These are phyloP conservation scores for Botrytis paeoniae DNA, from an alignment of 2,329 filamentous ascomycete genomes.

Conservation along the genomic window DNA sequence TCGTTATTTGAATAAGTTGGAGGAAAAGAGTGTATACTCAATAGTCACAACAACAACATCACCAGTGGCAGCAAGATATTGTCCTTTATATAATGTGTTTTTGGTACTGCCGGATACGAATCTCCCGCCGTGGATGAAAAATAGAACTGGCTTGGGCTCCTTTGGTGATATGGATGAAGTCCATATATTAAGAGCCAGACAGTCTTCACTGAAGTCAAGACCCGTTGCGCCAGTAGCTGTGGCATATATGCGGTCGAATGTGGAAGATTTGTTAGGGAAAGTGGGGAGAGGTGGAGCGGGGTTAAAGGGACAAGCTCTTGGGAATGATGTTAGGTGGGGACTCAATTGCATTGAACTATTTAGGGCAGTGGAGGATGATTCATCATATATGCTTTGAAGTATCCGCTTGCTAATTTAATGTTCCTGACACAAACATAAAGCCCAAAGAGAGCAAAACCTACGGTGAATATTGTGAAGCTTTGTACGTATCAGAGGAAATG, in stretches of 20 bases:
- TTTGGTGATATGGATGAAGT: conserved; percentile 36
- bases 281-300: background rate
- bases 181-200: conserved; percentile 42
- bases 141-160: conserved; percentile 42
- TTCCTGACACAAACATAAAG: background rate
- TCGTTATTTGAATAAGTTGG: too few species aligned
- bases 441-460: conserved; percentile 1
- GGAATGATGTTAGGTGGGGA: background rate
- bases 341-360: background rate
- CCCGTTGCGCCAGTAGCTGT: background rate
- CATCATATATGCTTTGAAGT: too few species aligned
- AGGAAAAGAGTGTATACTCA: background rate
- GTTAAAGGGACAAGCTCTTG: conserved; percentile 7
- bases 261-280: background rate
- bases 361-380: background rate
- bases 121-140: conserved; percentile 46
- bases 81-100: conserved; percentile 25
- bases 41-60: conserved; percentile 11
- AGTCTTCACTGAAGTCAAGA: conserved; percentile 37
- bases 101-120: conserved; percentile 42
- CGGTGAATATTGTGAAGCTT: background rate
- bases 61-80: conserved; percentile 5
- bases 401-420: background rate
- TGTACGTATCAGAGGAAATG: background rate
- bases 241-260: conserved; percentile 6